Evolutionary conservation across 495 filamentous ascomycete species (phyloP), one percentile per base, ranked within the genome.

Genomic region (Talaromyces wortmannii): DNA sequence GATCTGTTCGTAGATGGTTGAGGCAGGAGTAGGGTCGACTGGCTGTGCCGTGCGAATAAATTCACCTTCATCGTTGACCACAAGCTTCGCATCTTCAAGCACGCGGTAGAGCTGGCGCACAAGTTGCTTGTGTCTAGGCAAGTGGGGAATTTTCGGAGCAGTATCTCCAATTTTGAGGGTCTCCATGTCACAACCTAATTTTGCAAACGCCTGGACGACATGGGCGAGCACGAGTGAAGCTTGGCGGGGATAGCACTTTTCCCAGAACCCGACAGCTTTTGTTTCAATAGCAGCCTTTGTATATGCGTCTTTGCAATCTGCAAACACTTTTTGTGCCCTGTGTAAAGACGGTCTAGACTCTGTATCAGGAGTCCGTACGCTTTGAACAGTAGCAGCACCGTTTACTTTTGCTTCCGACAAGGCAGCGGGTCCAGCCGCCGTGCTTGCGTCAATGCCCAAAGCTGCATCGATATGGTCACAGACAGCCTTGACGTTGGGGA

Each of bases 41-140:
- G 5, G 67, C 55, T 6, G 52, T 12, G 59, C 57, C 0, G 78
- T 79, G 13, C 78, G 74, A 7, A 65, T 71, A 13, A 75, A 65
- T 0, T 56, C 50, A 0, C 18, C 53, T 4, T 59, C 63, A 70
- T 59, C 2, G 72, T 50, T 16, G 73, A 64, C 5, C 76, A 53
- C 7, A 64, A 66, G 6, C 68, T 66, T 33, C 74, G 72, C 48
- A 47, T 71, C 65, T 52, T 64, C 60, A 7, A 78, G 61, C 7
- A 76, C 59, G 7, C 53, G 31, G 56, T 68, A 63, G 15, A 73
- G 49, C 42, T 68, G 68, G 7, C 31, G 33, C 6, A 74, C 57
- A 10, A 76, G 49, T 30, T 59, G 48, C 7, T 53, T 48, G 53
- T 76, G 71, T 45, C 58, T 65, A 6, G 55, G 52, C 0, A 67